Evolutionary conservation across 1,284 basidiomycete genomes (phyloP), one percentile per base, ranked within the genome.

Genomic region (Caloboletus firmus): DNA sequence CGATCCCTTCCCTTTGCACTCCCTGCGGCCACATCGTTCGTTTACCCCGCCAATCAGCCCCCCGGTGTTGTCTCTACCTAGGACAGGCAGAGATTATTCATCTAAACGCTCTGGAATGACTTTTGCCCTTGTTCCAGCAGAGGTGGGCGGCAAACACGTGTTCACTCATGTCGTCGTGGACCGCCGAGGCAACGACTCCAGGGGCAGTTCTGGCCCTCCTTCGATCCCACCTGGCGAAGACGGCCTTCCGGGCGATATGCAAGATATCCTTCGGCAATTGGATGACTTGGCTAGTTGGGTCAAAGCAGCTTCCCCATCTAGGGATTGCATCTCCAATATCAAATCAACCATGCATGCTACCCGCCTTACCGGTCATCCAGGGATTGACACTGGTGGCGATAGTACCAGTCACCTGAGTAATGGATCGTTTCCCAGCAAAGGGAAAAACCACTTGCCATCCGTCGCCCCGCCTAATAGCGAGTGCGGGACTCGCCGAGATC

Each of bases 221-320:
- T 31, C 30, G 10, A 7, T 31, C 31, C 32, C 47, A 22, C 20
- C 45, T 17, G 31, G 9, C 13, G 20, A 48, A 18, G 30, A 40
- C n/a, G 65, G 69, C 24, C 56, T 71, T 40, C 66, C 62, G 34
- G 55, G 57, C 20, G 67, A 68, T 43, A 67, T 72, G 64, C 62
- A 45, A 31, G 68, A 65, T 18, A 49, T 69, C 3, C 58, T 68
- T 7, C 54, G 45, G 30, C 58, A 71, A 42, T 48, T 72, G 41
- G 69, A 71, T 36, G 64, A 69, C 37, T 35, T 68, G 45, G 67
- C 67, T 4, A 46, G n/a, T 39, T 69, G 66, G 69, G 58, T 72
- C 46, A 68, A 54, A 28, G 48, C 48, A 28, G 55, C 64, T 44
- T 64, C 66, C 31, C 47, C 54, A 17, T 56, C 66, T 24, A 42